Percentiles rank a stretch among this genome's conserved stretches.
Evolutionary conservation across 2,329 filamentous ascomycete species (phyloP).

Genomic region (Pyrenochaeta sp.): DNA sequence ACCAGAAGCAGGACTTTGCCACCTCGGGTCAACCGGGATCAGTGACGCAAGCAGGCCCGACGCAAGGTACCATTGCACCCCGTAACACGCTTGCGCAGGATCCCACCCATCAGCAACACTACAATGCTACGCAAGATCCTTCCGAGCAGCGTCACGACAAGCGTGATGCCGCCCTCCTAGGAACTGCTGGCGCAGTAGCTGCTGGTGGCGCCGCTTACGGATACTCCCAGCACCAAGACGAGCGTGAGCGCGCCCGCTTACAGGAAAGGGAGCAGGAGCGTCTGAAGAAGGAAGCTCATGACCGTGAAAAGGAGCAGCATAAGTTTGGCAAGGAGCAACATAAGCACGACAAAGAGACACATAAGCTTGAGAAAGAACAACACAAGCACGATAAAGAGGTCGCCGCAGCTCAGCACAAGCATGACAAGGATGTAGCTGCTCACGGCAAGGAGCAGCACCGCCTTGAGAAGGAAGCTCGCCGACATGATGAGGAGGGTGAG

Average conservation of each 20-base stretch:
- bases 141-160: slow-evolving; percentile 30
- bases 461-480: slow-evolving; percentile 16
- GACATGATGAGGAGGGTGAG: slow-evolving; percentile 23
- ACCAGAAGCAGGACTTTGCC: slow-evolving; percentile 12
- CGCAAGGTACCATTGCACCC: slow-evolving; percentile 16
- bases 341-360: slow-evolving; percentile 13
- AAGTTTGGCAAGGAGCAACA: slow-evolving; percentile 23
- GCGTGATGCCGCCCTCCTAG: slow-evolving; percentile 35
- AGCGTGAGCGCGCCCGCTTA: slow-evolving; percentile 34
- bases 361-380: slow-evolving; percentile 33
- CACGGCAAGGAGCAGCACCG: slow-evolving; percentile 33
- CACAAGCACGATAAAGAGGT: slow-evolving; percentile 19
- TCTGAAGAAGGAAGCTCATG: slow-evolving; percentile 23
- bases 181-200: slow-evolving; percentile 32
- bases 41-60: slow-evolving; percentile 9
- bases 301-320: slow-evolving; percentile 28
- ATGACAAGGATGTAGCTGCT: slow-evolving; percentile 30
- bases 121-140: slow-evolving; percentile 28
- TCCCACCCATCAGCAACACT: slow-evolving; percentile 20
- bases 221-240: slow-evolving; percentile 38
- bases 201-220: slow-evolving; percentile 39
- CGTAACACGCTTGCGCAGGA: slow-evolving; percentile 33
- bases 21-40: slow-evolving; percentile 6
- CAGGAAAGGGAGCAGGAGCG: slow-evolving; percentile 37
- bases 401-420: slow-evolving; percentile 16